phyloP scores from a whole-genome alignment of 1,284 basidiomycete genomes.

The Blastosporella zonata region DNA sequence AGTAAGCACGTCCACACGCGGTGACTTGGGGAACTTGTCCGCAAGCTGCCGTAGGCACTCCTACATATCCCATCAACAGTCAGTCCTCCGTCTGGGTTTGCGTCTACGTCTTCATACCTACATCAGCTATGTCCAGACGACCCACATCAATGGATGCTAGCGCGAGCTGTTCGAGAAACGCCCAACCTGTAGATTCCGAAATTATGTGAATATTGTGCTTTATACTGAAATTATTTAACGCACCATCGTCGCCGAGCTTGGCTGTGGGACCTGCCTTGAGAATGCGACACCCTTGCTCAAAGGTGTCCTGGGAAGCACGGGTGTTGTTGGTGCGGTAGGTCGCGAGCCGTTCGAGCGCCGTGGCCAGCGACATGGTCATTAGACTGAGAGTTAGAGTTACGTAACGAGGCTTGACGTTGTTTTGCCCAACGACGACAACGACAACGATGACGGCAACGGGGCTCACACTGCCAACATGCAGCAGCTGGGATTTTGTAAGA shows the following conservation, averaged over 20 bases:
- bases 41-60: slow-evolving; percentile 64
- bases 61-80: slow-evolving; percentile 22
- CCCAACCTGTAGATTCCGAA: slow-evolving; percentile 59
- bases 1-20: slow-evolving; percentile 79
- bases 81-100: background rate
- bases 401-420: slow-evolving; percentile 6
- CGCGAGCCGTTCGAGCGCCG: slow-evolving; percentile 65
- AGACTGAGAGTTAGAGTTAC: slow-evolving; percentile 6
- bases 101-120: slow-evolving; percentile 38
- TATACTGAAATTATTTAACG: slow-evolving; percentile 3
- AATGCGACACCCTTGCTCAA: slow-evolving; percentile 59
- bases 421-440: background rate
- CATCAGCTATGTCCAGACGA: slow-evolving; percentile 77
- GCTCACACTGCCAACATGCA: too few relatives aligned
- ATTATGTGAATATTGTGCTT: slow-evolving; percentile 5
- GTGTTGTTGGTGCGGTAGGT: slow-evolving; percentile 66
- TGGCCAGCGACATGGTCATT: slow-evolving; percentile 41
- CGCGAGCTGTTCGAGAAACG: slow-evolving; percentile 84
- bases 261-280: slow-evolving; percentile 48
- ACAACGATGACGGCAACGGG: too few relatives aligned
- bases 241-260: slow-evolving; percentile 64
- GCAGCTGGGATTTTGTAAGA: too few relatives aligned
- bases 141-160: slow-evolving; percentile 87
- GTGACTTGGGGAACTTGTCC: slow-evolving; percentile 77
- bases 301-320: slow-evolving; percentile 68